Conservation (phyloP, 2,329 filamentous ascomycete species). For the Dendryphion nanum region DNA sequence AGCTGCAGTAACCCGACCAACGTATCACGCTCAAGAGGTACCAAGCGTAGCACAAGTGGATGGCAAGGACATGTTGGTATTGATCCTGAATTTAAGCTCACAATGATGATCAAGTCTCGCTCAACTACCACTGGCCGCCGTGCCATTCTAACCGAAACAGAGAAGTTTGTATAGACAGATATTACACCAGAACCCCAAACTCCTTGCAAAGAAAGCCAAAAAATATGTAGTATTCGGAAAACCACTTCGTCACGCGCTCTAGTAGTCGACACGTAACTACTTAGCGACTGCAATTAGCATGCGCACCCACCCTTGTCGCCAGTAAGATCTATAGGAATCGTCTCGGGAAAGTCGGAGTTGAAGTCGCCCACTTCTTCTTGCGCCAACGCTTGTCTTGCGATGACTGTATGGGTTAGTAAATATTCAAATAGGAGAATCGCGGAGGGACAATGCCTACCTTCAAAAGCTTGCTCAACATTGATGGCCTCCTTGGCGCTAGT, state of each 20-base stretch:
- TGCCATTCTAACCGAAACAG: too few relatives aligned
- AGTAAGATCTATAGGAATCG: conserved; percentile 97
- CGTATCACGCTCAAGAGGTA: too few relatives aligned
- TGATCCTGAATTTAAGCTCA: too few relatives aligned
- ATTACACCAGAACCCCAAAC: conserved; percentile 3
- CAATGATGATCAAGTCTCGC: too few relatives aligned
- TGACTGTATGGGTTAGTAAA: conserved; percentile 60
- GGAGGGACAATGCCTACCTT: conserved; percentile 44
- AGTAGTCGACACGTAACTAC: not conserved
- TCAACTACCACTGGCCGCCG: too few relatives aligned
- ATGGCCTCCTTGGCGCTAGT: conserved; percentile 98
- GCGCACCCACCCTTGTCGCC: conserved; percentile 90
- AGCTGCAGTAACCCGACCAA: too few relatives aligned
- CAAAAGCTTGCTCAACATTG: conserved; percentile 89
- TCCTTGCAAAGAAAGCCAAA: not conserved
- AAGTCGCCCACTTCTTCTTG: conserved; percentile 99
- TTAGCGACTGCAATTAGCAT: conserved; percentile 62
- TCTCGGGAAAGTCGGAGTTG: conserved; percentile 94
- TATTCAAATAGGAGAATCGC: not conserved
- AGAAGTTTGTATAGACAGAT: too few relatives aligned
- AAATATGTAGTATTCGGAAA: not conserved
- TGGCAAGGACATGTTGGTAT: too few relatives aligned
- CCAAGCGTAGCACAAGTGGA: too few relatives aligned
- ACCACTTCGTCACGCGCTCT: not conserved
- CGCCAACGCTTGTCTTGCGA: conserved; percentile 89